Evolutionary conservation across 2,329 filamentous ascomycete genomes (phyloP).

Genomic region (Aspergillus sergii): DNA sequence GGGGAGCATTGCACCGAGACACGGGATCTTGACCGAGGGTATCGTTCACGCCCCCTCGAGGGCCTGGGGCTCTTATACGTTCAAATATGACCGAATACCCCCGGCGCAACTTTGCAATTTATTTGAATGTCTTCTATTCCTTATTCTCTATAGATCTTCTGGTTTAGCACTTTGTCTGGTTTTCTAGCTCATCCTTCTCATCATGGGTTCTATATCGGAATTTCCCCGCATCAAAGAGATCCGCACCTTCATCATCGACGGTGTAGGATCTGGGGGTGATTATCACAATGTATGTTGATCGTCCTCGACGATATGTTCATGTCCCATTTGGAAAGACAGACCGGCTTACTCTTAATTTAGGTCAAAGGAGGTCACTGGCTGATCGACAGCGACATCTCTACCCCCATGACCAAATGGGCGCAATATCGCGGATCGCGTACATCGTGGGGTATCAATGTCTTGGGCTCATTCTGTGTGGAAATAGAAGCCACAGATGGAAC

Average conservation of each 20-base stretch:
- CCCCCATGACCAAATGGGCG: slow-evolving; percentile 87
- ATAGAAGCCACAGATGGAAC: slow-evolving; percentile 87
- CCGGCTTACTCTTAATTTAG: slow-evolving; percentile 21
- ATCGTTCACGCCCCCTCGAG: slow-evolving; percentile 10
- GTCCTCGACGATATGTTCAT: neutral
- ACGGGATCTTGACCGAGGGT: slow-evolving; percentile 12
- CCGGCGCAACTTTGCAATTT: slow-evolving; percentile 14
- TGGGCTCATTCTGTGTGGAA: slow-evolving; percentile 89
- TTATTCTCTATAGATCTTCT: slow-evolving; percentile 8
- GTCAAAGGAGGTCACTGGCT: slow-evolving; percentile 68
- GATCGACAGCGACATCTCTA: slow-evolving; percentile 89
- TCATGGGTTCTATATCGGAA: slow-evolving; percentile 32
- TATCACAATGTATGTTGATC: slow-evolving; percentile 84
- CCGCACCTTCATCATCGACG: slow-evolving; percentile 50
- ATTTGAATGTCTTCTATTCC: slow-evolving; percentile 11
- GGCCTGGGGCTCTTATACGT: neutral
- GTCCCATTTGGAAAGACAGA: neutral
- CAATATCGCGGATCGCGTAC: slow-evolving; percentile 85
- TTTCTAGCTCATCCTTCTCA: slow-evolving; percentile 18
- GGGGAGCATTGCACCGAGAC: slow-evolving; percentile 35
- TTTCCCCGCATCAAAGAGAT: slow-evolving; percentile 51
- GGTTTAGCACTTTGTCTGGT: slow-evolving; percentile 6
- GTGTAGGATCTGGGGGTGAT: slow-evolving; percentile 51
- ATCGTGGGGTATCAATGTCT: slow-evolving; percentile 92
- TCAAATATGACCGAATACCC: slow-evolving; percentile 23